These are phyloP conservation scores for Globisporangium barbulae DNA, from an alignment of 352 stramenopile species.

Conservation along the genomic window DNA sequence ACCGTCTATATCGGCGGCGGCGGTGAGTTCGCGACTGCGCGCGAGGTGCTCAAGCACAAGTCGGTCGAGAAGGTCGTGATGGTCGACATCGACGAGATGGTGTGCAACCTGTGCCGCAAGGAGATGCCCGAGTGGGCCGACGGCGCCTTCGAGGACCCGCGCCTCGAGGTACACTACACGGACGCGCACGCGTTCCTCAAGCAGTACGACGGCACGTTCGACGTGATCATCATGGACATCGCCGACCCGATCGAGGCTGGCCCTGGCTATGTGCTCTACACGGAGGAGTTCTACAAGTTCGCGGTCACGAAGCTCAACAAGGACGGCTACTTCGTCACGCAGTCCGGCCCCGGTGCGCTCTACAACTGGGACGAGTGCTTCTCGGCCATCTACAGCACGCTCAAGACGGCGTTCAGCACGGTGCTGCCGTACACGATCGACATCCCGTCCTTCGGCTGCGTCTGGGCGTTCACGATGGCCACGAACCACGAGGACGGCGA, in stretches of 20 bases:
- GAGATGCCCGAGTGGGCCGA: slow-evolving; percentile 93
- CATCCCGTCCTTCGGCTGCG: slow-evolving; percentile 92
- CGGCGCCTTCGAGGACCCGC: slow-evolving; percentile 86
- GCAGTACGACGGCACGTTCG: slow-evolving; percentile 76
- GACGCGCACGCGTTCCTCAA: slow-evolving; percentile 90
- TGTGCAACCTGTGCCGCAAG: slow-evolving; percentile 92
- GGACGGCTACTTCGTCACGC: slow-evolving; percentile 91
- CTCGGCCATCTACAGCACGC: slow-evolving; percentile 92
- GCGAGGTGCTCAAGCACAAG: slow-evolving; percentile 90
- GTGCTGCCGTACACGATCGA: slow-evolving; percentile 91
- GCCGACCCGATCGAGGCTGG: slow-evolving; percentile 92
- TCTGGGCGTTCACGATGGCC: slow-evolving; percentile 94
- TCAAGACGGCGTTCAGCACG: slow-evolving; percentile 88
- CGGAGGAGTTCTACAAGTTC: slow-evolving; percentile 92
- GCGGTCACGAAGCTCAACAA: slow-evolving; percentile 79
- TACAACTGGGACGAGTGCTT: slow-evolving; percentile 93
- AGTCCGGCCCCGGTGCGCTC: slow-evolving; percentile 87
- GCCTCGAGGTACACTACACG: slow-evolving; percentile 90
- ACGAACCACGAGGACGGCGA: slow-evolving; percentile 66
- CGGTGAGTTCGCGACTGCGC: slow-evolving; percentile 91
- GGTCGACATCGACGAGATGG: slow-evolving; percentile 94
- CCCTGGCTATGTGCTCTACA: slow-evolving; percentile 87
- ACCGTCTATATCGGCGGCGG: slow-evolving; percentile 92
- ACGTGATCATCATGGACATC: slow-evolving; percentile 98
- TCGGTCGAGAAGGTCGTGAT: slow-evolving; percentile 94